These are phyloP conservation scores for Saitoella complicata DNA, from an alignment of 805 yeast genomes.

Conservation along the genomic window DNA sequence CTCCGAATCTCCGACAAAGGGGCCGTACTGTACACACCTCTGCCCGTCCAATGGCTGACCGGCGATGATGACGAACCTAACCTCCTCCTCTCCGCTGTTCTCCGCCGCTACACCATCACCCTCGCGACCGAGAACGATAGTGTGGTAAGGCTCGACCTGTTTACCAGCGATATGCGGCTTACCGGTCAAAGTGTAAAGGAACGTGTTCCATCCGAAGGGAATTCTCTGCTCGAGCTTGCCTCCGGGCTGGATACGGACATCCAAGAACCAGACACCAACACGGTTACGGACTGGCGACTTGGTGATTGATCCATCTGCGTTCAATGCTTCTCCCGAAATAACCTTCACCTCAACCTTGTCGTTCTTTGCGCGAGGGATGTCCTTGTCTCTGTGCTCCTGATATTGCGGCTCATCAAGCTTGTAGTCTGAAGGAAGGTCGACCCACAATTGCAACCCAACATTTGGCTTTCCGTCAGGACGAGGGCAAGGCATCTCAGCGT, in stretches of 20 bases:
- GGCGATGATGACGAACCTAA: slow-evolving; percentile 13
- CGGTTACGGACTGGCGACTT: background rate
- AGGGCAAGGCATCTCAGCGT: slow-evolving; percentile 63
- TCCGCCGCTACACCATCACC: slow-evolving; percentile 16
- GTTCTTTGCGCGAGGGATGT: slow-evolving; percentile 50
- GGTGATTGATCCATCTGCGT: slow-evolving; percentile 28
- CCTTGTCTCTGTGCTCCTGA: slow-evolving; percentile 53
- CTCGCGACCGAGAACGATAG: slow-evolving; percentile 13
- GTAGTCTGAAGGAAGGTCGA: slow-evolving; percentile 51
- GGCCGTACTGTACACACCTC: slow-evolving; percentile 72
- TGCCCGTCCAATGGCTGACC: slow-evolving; percentile 17
- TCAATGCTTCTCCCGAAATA: slow-evolving; percentile 68
- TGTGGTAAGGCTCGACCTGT: slow-evolving; percentile 10
- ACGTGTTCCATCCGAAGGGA: slow-evolving; percentile 19
- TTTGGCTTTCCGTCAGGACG: slow-evolving; percentile 28
- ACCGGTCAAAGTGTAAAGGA: slow-evolving; percentile 18
- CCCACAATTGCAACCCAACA: slow-evolving; percentile 76
- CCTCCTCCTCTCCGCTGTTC: slow-evolving; percentile 6
- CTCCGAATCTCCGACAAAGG: slow-evolving; percentile 63
- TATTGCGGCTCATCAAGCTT: slow-evolving; percentile 58
- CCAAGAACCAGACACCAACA: slow-evolving; percentile 45
- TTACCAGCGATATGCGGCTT: slow-evolving; percentile 11
- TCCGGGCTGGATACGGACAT: slow-evolving; percentile 48
- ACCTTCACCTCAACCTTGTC: slow-evolving; percentile 47
- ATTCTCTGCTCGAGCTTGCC: slow-evolving; percentile 47